Percentiles rank a stretch among this genome's conserved stretches.
phyloP scores from a whole-genome alignment of 805 yeast genomes.

The Teunomyces panamensis region DNA sequence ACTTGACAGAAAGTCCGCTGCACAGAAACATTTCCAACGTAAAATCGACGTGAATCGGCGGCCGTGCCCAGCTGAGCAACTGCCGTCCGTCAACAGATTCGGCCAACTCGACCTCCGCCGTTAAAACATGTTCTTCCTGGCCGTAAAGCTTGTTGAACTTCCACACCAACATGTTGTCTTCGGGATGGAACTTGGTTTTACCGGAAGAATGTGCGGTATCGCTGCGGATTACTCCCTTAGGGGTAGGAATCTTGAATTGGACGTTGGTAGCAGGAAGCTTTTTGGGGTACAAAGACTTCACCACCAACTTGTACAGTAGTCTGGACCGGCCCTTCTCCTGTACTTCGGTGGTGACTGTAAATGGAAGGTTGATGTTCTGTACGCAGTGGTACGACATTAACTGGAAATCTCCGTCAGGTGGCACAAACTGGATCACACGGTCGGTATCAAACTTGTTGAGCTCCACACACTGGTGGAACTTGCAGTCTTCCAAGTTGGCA shows the following conservation, averaged over 20 bases:
- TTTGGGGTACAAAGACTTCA: conserved; percentile 59
- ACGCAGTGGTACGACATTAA: conserved; percentile 62
- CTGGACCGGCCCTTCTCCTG: conserved; percentile 40
- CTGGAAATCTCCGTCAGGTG: conserved; percentile 88
- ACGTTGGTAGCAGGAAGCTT: conserved; percentile 65
- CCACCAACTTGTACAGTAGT: conserved; percentile 55
- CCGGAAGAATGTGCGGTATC: conserved; percentile 50
- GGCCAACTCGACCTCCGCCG: conserved; percentile 49
- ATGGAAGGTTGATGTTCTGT: conserved; percentile 64
- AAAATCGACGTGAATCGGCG: conserved; percentile 74
- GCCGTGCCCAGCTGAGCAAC: conserved; percentile 54
- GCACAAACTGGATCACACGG: conserved; percentile 65
- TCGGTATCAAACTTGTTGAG: conserved; percentile 64
- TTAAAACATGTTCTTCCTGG: conserved; percentile 56
- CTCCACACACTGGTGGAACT: conserved; percentile 84
- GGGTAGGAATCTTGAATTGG: conserved; percentile 63
- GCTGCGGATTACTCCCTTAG: conserved; percentile 34
- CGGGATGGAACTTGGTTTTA: conserved; percentile 63
- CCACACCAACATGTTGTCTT: conserved; percentile 68
- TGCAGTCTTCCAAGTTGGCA: conserved; percentile 69
- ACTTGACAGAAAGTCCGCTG: conserved; percentile 73
- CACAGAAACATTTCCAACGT: conserved; percentile 69
- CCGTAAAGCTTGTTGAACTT: conserved; percentile 67
- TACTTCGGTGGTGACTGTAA: conserved; percentile 58
- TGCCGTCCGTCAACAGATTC: conserved; percentile 7